Evolutionary conservation across 1,284 basidiomycete genomes (phyloP).

Genomic region (Malassezia psittaci): DNA sequence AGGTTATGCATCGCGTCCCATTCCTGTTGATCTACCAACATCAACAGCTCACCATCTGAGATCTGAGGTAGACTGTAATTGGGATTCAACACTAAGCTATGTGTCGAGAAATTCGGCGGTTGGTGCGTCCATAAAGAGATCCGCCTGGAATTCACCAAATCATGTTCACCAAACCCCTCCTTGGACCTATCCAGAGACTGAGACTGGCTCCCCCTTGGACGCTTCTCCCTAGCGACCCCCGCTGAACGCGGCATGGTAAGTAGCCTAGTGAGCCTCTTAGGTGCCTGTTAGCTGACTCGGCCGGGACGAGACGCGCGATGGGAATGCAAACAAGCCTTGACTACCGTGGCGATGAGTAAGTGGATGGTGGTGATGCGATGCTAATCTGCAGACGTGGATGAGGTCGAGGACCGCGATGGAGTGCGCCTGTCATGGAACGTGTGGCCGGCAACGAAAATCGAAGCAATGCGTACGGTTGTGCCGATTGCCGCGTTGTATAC

Average conservation of each 20-base stretch:
- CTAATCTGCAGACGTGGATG: conserved; percentile 35
- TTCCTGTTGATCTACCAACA: conserved; percentile 17
- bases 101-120: conserved; percentile 40
- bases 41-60: conserved; percentile 36
- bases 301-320: neutral
- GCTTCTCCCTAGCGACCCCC: neutral
- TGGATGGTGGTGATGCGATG: neutral
- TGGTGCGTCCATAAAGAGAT: conserved; percentile 39
- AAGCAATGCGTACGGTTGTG: conserved; percentile 93
- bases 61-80: conserved; percentile 28
- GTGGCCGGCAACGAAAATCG: conserved; percentile 93
- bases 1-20: neutral
- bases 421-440: conserved; percentile 76
- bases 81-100: conserved; percentile 43
- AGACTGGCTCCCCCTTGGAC: neutral
- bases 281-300: conserved; percentile 2
- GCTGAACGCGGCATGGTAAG: neutral
- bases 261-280: neutral
- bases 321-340: neutral
- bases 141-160: conserved; percentile 11
- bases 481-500: conserved; percentile 97
- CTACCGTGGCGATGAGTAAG: conserved; percentile 14
- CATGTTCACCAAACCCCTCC: neutral
- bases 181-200: neutral
- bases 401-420: conserved; percentile 49